A percentile compares a stretch with the other conserved stretches of the same genome.
Evolutionary conservation across 2,329 filamentous ascomycete genomes (phyloP).

Genomic region (Alternaria postmessia): DNA sequence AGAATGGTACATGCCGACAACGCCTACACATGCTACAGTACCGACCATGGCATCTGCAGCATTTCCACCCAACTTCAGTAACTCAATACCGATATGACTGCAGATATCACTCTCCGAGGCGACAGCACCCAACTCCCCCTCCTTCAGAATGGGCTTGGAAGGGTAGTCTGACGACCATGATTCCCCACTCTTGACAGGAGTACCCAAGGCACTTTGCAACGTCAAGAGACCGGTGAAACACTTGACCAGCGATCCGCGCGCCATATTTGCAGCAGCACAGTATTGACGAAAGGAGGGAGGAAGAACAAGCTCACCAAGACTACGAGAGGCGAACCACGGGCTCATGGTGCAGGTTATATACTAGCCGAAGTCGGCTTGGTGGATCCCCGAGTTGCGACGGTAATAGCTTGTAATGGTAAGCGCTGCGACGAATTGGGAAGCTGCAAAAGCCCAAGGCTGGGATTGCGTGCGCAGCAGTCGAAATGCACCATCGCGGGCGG

Average conservation of each 20-base stretch:
- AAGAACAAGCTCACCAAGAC: conserved; percentile 15
- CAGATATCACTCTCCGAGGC: conserved; percentile 57
- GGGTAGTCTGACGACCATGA: conserved; percentile 16
- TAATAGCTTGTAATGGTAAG: conserved; percentile 10
- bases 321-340: conserved; percentile 11
- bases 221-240: conserved; percentile 38
- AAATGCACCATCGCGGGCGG: conserved; percentile 6
- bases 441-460: conserved; percentile 6
- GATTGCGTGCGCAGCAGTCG: conserved; percentile 5
- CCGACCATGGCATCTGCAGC: conserved; percentile 60
- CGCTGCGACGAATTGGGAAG: conserved; percentile 13
- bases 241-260: conserved; percentile 26
- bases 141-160: conserved; percentile 24
- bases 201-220: conserved; percentile 38
- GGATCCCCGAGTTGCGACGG: neutral
- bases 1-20: conserved; percentile 58
- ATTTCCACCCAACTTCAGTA: conserved; percentile 60
- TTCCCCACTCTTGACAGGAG: conserved; percentile 26
- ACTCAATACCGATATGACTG: conserved; percentile 56
- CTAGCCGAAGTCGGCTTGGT: conserved; percentile 14
- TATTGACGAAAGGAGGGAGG: conserved; percentile 17
- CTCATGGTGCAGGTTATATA: conserved; percentile 19
- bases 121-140: conserved; percentile 53
- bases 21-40: conserved; percentile 58
- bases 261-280: conserved; percentile 28